A percentile compares a stretch with the other conserved stretches of the same genome.
Conservation (phyloP, 345 rosid species). For the Raphanus sativus region DNA sequence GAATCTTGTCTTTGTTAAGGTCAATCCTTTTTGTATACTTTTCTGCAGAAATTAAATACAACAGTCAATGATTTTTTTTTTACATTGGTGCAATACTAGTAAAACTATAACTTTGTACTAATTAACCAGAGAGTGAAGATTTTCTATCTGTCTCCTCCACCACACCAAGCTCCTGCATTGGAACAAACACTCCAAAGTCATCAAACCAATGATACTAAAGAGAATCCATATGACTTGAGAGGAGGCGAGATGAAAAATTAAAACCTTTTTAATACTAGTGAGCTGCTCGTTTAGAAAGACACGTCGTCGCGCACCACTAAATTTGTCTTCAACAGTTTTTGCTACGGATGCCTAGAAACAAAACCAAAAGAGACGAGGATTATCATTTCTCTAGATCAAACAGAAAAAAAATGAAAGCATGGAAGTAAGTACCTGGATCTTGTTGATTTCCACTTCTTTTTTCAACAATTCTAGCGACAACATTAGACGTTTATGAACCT, state of each 20-base stretch:
- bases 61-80: neutral
- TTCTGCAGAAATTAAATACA: conserved; percentile 48
- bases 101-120: too few species aligned
- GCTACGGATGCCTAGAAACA: conserved; percentile 68
- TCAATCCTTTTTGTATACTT: conserved; percentile 53
- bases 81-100: too few species aligned
- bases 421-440: conserved; percentile 3
- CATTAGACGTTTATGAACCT: neutral
- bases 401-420: neutral
- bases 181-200: conserved; percentile 1
- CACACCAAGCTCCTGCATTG: conserved; percentile 69
- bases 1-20: neutral
- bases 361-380: neutral
- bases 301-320: conserved; percentile 82
- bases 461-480: neutral
- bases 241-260: neutral
- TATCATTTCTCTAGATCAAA: neutral
- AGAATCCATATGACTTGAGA: neutral
- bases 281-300: conserved; percentile 83
- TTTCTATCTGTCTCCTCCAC: conserved; percentile 77
- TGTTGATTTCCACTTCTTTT: neutral
- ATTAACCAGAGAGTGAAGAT: conserved; percentile 68
- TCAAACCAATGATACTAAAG: conserved; percentile 5
- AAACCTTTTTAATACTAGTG: conserved; percentile 77
- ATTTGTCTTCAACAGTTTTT: conserved; percentile 89